These are phyloP conservation scores for Beta vulgaris DNA, from an alignment of 148 eudicot species.

Conservation along the genomic window DNA sequence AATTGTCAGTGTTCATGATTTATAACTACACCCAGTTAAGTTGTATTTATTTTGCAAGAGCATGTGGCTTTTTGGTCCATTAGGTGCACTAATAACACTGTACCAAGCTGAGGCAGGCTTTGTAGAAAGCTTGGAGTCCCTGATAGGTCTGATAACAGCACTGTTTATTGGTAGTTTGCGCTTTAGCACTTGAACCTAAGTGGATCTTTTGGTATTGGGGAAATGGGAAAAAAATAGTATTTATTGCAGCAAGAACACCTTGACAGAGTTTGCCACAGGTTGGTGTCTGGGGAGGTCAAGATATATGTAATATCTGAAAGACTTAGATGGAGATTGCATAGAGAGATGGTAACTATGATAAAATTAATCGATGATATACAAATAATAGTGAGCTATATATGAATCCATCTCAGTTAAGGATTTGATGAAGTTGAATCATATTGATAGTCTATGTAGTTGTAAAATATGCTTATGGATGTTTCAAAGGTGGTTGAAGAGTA, in stretches of 20 bases:
- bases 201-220: neutral
- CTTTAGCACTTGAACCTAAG: neutral
- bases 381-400: neutral
- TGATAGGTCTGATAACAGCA: neutral
- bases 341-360: neutral
- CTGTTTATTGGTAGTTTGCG: neutral
- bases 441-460: neutral
- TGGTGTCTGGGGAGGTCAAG: neutral
- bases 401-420: neutral
- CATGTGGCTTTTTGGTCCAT: neutral
- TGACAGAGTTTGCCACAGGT: neutral
- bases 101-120: neutral
- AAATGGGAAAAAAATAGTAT: neutral
- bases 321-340: neutral
- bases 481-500: too few relatives aligned
- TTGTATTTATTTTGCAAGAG: neutral
- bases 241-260: neutral
- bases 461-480: neutral
- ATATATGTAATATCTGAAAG: neutral
- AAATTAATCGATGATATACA: neutral
- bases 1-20: neutral
- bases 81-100: too few relatives aligned
- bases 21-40: neutral
- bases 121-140: neutral
- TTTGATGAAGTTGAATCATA: neutral